Base-by-base conservation (phyloP, 129 eudicot species). In the Solidago caesia region DNA sequence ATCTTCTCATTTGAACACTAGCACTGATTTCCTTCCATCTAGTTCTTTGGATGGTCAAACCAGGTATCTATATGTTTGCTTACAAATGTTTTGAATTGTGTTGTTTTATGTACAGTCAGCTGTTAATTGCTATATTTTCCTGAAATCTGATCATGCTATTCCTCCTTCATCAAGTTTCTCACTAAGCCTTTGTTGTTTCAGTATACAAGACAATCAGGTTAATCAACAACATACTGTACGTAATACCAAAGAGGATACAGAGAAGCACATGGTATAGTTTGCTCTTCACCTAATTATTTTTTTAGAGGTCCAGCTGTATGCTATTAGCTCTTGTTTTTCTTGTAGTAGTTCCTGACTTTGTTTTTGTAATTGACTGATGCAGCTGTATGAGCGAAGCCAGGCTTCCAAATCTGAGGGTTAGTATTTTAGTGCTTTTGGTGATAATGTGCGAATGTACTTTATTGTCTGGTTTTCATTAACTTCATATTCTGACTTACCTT, bases 331-430 rank as follows among this genome's bases (percentile, higher is more conserved):
- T 53, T 52, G 59, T 16, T 77, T 16, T 45, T 29, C 44, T 46
- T 57, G 70, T 48, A 45, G 61, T 29, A 59, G 41, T 75, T 55
- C 52, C 72, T 41, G 64, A 33, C 69, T 29, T 52, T 53, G 7
- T 67, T 49, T 70, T 70, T 46, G 45, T 76, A 44, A 68, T 77
- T 69, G 64, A 61, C 70, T 71, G 48, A 48, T 81, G 82, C 90
- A 89, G 96, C 41, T 81, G 65, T 59, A 71, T 77, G 88, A 86
- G 78, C 85, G 71, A 53, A 81, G 48, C 72, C 75, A 68, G 46
- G 48, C 75, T 66, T 77, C 91, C 73, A 84, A 84, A 82, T 11
- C 78, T 75, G 90, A 81, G 64, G 96, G 98, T 93, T 79, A 86
- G 92, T 81, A 15, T 72, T 57, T 68, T 69, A 45, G 16, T 63